Base-by-base conservation (phyloP, 2,329 filamentous ascomycete genomes). In the Fusarium piperis region DNA sequence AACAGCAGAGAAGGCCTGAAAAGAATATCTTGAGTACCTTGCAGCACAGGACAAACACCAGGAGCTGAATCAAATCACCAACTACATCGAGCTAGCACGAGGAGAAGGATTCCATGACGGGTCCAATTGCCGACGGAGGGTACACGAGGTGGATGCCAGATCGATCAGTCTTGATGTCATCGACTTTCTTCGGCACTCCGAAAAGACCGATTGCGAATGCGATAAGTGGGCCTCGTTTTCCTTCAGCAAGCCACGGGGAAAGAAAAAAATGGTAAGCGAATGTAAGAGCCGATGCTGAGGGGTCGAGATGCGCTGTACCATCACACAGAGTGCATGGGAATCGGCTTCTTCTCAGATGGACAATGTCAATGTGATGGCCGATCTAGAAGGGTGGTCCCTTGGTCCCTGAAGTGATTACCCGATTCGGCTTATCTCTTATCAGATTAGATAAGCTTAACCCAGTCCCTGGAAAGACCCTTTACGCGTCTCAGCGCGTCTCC, bases 401-500 rank as follows among this genome's bases (percentile, higher is more conserved):
- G 41, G 41, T 28, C 32, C 51, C 51, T 55, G 20, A 36, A 20
- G 10, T 16, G 51, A 11, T 39, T 51, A 11, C 41, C 20, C 12
- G 18, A 30, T 16, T 18, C 4, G 23, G 44, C 13, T n/a, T 61
- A 53, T 55, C 46, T 13, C 32, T 20, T 32, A 39, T 53, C 59
- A 36, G 70, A 72, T 72, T 67, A 72, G 69, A 72, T 61, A 70
- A 67, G 59, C 10, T 3, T 8, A 33, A 32, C 15, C 30, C 15
- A 35, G 1, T 12, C 28, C 36, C 13, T n/a, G 23, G n/a, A 30
- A n/a, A 6, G 39, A 35, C 64, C 53, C 59, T 73, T 68, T 63
- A 76, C 76, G 76, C 76, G 75, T 73, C 67, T 41, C 9, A 51
- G 52, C 76, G 75, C 75, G 76, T 75, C 67, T 62, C 36, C 52